A percentile compares a stretch with the other conserved stretches of the same genome.
Evolutionary conservation across 2,329 filamentous ascomycete genomes (phyloP).

Genomic region (Rhexocercosporidium sp.): DNA sequence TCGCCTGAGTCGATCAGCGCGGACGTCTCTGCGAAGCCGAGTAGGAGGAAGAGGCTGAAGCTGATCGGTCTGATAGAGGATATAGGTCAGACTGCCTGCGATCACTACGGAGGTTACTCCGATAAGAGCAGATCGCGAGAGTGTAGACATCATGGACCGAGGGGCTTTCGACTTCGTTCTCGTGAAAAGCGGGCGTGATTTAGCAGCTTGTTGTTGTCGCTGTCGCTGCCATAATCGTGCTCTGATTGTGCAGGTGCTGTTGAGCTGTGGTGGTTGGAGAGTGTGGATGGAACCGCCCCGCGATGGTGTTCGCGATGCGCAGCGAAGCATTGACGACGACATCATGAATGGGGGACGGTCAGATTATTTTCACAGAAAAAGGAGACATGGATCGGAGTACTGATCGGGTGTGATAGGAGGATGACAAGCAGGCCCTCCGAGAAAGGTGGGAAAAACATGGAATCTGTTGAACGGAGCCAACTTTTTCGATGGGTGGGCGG

Average conservation of each 20-base stretch:
- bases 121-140: conserved; percentile 27
- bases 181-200: conserved; percentile 29
- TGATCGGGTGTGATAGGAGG: conserved; percentile 19
- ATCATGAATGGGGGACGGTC: conserved; percentile 27
- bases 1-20: conserved; percentile 28
- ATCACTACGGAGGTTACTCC: conserved; percentile 37
- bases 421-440: conserved; percentile 20
- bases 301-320: conserved; percentile 24
- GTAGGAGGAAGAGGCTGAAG: conserved; percentile 42
- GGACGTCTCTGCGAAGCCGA: conserved; percentile 32
- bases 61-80: conserved; percentile 40
- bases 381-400: conserved; percentile 20
- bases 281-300: neutral
- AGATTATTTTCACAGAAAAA: conserved; percentile 20
- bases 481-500: neutral
- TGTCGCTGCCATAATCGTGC: conserved; percentile 16
- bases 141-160: conserved; percentile 31
- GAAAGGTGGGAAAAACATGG: conserved; percentile 16
- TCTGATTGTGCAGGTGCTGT: conserved; percentile 15
- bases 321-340: conserved; percentile 30
- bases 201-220: neutral
- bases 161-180: conserved; percentile 25
- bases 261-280: conserved; percentile 9
- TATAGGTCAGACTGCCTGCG: conserved; percentile 35
- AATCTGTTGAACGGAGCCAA: conserved; percentile 11